A percentile compares a stretch with the other conserved stretches of the same genome.
Evolutionary conservation across 768 basidiomycete genomes (phyloP).

Genomic region (Wakefieldia striispora): DNA sequence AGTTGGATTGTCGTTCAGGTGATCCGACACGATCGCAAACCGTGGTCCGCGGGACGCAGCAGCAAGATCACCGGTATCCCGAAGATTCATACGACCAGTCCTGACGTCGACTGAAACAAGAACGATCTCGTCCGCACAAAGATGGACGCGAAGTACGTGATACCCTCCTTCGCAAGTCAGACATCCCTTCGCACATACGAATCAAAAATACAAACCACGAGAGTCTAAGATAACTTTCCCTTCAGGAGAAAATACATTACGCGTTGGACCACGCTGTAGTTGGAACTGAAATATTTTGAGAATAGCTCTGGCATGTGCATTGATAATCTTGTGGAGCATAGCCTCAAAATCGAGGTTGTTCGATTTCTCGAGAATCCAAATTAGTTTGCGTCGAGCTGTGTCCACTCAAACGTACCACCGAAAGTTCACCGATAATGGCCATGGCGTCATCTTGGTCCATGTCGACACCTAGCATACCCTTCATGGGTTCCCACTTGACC

Average conservation of each 20-base stretch:
- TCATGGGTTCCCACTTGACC: conserved; percentile 77
- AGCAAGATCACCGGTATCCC: conserved; percentile 79
- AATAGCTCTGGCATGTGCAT: conserved; percentile 63
- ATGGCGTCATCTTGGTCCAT: conserved; percentile 48
- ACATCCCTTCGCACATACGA: not conserved
- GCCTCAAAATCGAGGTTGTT: conserved; percentile 72
- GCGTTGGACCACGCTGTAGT: conserved; percentile 49
- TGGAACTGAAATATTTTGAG: conserved; percentile 54
- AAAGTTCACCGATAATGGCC: conserved; percentile 42
- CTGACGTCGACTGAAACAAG: conserved; percentile 75
- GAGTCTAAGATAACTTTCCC: conserved; percentile 55
- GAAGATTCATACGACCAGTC: conserved; percentile 74
- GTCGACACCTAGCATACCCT: conserved; percentile 59
- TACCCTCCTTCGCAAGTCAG: conserved; percentile 41
- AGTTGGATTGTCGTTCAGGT: conserved; percentile 68
- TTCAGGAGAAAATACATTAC: conserved; percentile 58
- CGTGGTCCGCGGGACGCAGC: conserved; percentile 70
- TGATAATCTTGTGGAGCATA: conserved; percentile 60
- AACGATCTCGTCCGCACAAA: conserved; percentile 76
- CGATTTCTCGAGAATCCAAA: conserved; percentile 45
- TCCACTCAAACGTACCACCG: conserved; percentile 49
- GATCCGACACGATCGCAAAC: conserved; percentile 56
- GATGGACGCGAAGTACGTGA: conserved; percentile 60
- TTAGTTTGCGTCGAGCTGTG: not conserved
- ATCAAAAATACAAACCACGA: conserved; percentile 45